Conservation (phyloP, 352 stramenopile species). For the Globisporangium rhizosaccharum region DNA sequence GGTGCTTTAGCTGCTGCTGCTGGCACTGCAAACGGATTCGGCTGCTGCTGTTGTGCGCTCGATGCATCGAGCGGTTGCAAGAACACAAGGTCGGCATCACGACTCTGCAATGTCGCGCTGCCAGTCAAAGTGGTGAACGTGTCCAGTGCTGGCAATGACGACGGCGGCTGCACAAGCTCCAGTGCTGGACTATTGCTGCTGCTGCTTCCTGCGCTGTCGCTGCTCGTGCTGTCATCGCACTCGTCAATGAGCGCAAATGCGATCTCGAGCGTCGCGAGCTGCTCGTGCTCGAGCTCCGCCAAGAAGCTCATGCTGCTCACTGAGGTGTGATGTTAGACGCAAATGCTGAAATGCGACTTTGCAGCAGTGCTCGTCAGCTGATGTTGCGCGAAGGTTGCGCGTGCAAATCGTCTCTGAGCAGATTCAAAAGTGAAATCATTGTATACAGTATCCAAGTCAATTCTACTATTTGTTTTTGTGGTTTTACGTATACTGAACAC, state of each 20-base stretch:
- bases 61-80: background rate
- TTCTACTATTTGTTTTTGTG: too few species aligned
- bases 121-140: background rate
- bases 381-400: too few species aligned
- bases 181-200: background rate
- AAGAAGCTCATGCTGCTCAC: slow-evolving; percentile 13
- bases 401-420: too few species aligned
- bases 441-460: too few species aligned
- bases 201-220: too few species aligned
- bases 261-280: slow-evolving; percentile 17
- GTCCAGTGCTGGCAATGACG: background rate
- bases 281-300: slow-evolving; percentile 13
- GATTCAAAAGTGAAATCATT: too few species aligned
- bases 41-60: background rate
- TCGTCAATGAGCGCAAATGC: slow-evolving; percentile 19
- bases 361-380: too few species aligned
- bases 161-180: background rate
- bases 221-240: slow-evolving; percentile 5
- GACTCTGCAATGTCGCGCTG: background rate
- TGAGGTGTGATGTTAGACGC: background rate
- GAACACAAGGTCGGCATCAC: background rate
- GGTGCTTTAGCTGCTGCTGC: slow-evolving; percentile 1
- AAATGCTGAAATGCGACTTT: too few species aligned
- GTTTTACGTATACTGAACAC: too few species aligned
- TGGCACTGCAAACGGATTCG: background rate